Evolutionary conservation across 345 rosid species (phyloP).

Genomic region (Kandelia obovata): DNA sequence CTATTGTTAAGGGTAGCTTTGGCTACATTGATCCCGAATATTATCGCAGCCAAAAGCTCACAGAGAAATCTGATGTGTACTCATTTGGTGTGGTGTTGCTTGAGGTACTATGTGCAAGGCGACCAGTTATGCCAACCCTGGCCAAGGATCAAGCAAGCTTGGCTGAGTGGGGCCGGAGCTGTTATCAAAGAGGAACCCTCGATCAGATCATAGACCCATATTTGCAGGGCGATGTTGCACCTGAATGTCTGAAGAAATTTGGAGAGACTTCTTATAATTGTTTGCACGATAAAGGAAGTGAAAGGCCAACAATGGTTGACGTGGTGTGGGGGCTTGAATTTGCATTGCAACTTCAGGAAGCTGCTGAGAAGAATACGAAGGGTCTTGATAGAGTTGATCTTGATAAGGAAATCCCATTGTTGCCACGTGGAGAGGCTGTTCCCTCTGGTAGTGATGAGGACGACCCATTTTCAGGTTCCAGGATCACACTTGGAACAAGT

Average conservation of each 20-base stretch:
- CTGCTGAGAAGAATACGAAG: slow-evolving; percentile 7
- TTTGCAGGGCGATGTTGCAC: slow-evolving; percentile 33
- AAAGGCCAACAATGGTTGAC: slow-evolving; percentile 23
- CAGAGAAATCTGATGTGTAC: slow-evolving; percentile 66
- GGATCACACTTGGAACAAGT: slow-evolving; percentile 17
- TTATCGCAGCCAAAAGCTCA: slow-evolving; percentile 39
- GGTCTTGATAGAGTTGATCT: background rate
- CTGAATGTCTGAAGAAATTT: slow-evolving; percentile 34
- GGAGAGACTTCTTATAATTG: slow-evolving; percentile 39
- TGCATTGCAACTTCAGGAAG: slow-evolving; percentile 21
- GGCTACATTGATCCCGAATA: slow-evolving; percentile 64
- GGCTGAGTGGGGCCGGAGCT: slow-evolving; percentile 33
- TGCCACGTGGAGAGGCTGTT: background rate
- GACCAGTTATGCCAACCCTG: slow-evolving; percentile 15
- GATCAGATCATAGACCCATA: slow-evolving; percentile 35
- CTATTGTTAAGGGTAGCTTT: slow-evolving; percentile 43
- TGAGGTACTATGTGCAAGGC: slow-evolving; percentile 49
- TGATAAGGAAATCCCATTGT: background rate
- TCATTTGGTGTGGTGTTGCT: slow-evolving; percentile 58
- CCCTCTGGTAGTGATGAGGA: slow-evolving; percentile 11
- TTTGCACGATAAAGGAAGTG: slow-evolving; percentile 21
- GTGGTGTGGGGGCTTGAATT: slow-evolving; percentile 29
- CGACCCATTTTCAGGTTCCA: slow-evolving; percentile 11
- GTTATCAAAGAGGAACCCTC: slow-evolving; percentile 25
- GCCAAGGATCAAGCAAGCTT: slow-evolving; percentile 28